Evolutionary conservation across 768 basidiomycete species (phyloP).

Genomic region (Calvatia gigantea): DNA sequence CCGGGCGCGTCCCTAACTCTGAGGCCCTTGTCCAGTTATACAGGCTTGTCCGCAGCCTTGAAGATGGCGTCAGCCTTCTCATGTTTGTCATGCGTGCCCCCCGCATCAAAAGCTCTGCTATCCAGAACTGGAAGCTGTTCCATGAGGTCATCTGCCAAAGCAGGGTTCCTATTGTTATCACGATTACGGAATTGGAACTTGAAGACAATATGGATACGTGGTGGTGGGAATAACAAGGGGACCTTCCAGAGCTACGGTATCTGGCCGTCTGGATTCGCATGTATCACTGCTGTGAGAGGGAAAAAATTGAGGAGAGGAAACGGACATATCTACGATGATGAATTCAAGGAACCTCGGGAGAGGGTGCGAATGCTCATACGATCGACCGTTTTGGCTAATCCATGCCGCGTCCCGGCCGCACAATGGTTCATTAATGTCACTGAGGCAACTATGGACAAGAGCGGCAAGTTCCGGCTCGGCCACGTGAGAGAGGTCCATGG

Average conservation of each 20-base stretch:
- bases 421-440: not conserved
- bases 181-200: conserved; percentile 34
- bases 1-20: conserved; percentile 16
- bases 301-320: conserved; percentile 7
- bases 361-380: conserved; percentile 8
- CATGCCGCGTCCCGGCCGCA: not conserved
- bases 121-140: conserved; percentile 35
- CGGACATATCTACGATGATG: conserved; percentile 11
- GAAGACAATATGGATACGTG: conserved; percentile 21
- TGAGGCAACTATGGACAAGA: too few relatives aligned
- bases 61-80: conserved; percentile 30
- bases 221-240: conserved; percentile 26
- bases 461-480: too few relatives aligned
- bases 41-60: conserved; percentile 27
- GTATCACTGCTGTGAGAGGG: conserved; percentile 34
- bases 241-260: conserved; percentile 28
- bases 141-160: conserved; percentile 31
- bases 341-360: conserved; percentile 10
- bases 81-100: conserved; percentile 35
- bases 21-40: conserved; percentile 21
- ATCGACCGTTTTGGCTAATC: not conserved
- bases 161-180: conserved; percentile 34
- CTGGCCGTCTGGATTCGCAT: conserved; percentile 26
- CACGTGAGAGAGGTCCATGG: too few relatives aligned
- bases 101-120: conserved; percentile 24